phyloP scores from a whole-genome alignment of 2,329 filamentous ascomycete genomes.

The Fusarium sp. region DNA sequence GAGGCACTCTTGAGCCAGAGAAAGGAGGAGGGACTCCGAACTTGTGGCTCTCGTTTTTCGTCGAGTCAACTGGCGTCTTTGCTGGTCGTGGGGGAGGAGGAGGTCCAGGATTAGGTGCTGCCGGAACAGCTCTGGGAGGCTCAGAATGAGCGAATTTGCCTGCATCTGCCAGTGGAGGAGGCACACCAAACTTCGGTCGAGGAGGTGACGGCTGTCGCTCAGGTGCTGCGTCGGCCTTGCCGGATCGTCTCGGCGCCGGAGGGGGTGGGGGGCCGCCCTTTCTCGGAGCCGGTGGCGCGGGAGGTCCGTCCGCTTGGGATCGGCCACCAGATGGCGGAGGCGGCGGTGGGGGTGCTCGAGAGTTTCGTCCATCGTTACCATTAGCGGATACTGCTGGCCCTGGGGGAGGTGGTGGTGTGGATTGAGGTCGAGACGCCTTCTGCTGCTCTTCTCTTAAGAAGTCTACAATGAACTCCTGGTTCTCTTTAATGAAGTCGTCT shows the following conservation, averaged over 20 bases:
- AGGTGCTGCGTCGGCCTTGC: slow-evolving; percentile 63
- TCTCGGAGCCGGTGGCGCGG: slow-evolving; percentile 46
- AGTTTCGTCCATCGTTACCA: slow-evolving; percentile 47
- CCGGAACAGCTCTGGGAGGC: slow-evolving; percentile 44
- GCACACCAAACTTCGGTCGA: slow-evolving; percentile 80
- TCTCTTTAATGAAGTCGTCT: slow-evolving; percentile 74
- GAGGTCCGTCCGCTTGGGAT: slow-evolving; percentile 46
- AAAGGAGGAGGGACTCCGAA: slow-evolving; percentile 87
- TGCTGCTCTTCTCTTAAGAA: slow-evolving; percentile 70
- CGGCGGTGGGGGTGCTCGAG: slow-evolving; percentile 53
- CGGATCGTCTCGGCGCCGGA: slow-evolving; percentile 67
- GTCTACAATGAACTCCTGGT: slow-evolving; percentile 75
- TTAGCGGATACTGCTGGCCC: slow-evolving; percentile 47
- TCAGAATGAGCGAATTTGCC: slow-evolving; percentile 80
- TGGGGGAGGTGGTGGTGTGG: slow-evolving; percentile 44
- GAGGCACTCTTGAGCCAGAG: slow-evolving; percentile 74
- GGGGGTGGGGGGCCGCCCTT: slow-evolving; percentile 50
- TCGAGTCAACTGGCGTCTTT: slow-evolving; percentile 73
- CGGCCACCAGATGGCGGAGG: slow-evolving; percentile 50
- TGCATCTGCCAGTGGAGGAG: slow-evolving; percentile 88
- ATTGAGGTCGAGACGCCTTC: slow-evolving; percentile 45
- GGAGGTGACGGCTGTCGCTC: slow-evolving; percentile 77
- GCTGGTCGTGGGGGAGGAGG: slow-evolving; percentile 62
- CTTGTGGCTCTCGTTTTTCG: slow-evolving; percentile 63
- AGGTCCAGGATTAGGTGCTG: slow-evolving; percentile 48